Evolutionary conservation across 108 stramenopile genomes (phyloP).

Genomic region (Chaetoceros muelleri): DNA sequence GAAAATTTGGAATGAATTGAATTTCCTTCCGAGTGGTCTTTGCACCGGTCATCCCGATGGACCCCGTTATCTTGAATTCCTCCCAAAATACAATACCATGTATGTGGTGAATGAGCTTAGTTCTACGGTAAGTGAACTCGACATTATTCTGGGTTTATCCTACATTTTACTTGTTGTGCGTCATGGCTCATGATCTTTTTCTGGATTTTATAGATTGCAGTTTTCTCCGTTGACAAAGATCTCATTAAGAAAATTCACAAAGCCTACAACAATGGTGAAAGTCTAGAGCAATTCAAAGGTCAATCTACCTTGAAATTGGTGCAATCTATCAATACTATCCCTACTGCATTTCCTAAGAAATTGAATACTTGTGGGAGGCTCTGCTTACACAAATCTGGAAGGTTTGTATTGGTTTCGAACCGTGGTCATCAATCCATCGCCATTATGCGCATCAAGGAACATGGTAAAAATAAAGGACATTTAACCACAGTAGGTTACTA

Average conservation of each 20-base stretch:
- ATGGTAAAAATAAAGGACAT: conserved; percentile 55
- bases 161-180: conserved; percentile 3
- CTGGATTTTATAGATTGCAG: conserved; percentile 58
- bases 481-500: conserved; percentile 73
- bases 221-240: conserved; percentile 69
- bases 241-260: conserved; percentile 54
- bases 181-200: neutral
- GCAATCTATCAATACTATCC: conserved; percentile 85
- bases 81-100: conserved; percentile 71
- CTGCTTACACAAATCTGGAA: conserved; percentile 78
- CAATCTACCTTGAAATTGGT: conserved; percentile 67
- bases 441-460: conserved; percentile 65
- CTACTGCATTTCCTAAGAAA: conserved; percentile 72
- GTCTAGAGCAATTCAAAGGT: conserved; percentile 58
- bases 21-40: conserved; percentile 65
- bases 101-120: conserved; percentile 90
- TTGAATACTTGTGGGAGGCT: conserved; percentile 93
- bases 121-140: conserved; percentile 47
- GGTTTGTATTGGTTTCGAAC: conserved; percentile 88
- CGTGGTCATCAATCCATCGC: conserved; percentile 92
- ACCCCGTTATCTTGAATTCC: conserved; percentile 85
- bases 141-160: neutral
- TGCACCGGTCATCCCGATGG: conserved; percentile 83
- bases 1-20: conserved; percentile 50
- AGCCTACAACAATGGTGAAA: conserved; percentile 43